Percentiles rank a stretch among this genome's conserved stretches.
Conservation (phyloP, 331 rosid species). For the Stylosanthes scabra region DNA sequence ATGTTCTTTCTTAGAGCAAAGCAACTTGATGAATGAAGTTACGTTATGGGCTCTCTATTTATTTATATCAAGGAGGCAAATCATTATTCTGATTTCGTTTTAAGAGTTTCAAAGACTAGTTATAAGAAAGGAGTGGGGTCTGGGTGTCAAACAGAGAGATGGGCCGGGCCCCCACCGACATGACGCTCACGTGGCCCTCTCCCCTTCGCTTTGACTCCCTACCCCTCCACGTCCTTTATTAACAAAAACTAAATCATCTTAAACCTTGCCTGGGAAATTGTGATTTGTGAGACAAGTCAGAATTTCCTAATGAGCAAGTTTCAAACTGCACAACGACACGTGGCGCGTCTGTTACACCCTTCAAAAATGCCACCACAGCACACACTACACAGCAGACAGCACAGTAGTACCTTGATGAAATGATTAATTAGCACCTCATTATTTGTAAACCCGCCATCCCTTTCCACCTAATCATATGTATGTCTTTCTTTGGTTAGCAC, state of each 20-base stretch:
- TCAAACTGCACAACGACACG: background rate
- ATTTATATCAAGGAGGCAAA: too few species aligned
- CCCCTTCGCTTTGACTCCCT: constrained; percentile 18
- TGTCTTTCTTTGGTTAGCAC: background rate
- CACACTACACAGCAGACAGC: background rate
- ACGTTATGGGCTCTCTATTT: too few species aligned
- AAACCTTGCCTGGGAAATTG: constrained; percentile 40
- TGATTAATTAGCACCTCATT: constrained; percentile 14
- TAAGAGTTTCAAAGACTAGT: too few species aligned
- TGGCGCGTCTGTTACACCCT: constrained; percentile 28
- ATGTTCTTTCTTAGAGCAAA: constrained; percentile 39
- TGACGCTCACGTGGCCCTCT: constrained; percentile 88
- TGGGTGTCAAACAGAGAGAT: too few species aligned
- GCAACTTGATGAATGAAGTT: background rate
- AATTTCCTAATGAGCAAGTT: background rate
- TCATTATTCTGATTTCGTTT: too few species aligned
- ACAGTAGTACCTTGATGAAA: background rate
- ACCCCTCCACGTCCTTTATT: background rate
- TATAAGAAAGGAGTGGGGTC: background rate
- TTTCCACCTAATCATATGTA: background rate
- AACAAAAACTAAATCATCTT: background rate
- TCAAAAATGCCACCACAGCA: background rate
- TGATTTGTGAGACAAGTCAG: constrained; percentile 5
- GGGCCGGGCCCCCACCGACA: constrained; percentile 52
- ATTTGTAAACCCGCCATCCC: constrained; percentile 29